Conservation (phyloP, 2,329 filamentous ascomycete species). For the Ophiostoma piceae region DNA sequence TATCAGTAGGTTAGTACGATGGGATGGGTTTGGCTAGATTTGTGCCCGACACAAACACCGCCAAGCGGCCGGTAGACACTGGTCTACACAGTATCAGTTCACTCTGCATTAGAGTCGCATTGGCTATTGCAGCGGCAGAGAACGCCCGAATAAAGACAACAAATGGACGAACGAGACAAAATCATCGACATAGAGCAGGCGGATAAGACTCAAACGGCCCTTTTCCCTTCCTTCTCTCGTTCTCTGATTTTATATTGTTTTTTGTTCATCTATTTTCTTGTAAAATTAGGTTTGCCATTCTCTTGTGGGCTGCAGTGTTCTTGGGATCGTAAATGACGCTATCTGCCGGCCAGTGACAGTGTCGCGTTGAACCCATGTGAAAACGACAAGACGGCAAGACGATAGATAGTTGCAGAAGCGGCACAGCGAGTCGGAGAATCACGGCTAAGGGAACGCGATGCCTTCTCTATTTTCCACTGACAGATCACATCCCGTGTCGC, state of each 20-base stretch:
- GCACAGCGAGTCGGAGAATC: constrained; percentile 1
- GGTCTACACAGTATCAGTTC: not conserved
- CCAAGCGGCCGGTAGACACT: not conserved
- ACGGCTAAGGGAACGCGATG: not conserved
- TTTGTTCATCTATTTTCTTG: not conserved
- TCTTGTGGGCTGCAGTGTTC: not conserved
- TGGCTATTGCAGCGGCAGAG: not conserved
- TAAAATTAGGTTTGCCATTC: not conserved
- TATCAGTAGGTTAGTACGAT: not conserved
- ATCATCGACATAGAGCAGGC: not conserved
- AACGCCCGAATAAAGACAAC: not conserved
- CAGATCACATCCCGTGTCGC: not conserved
- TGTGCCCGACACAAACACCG: not conserved
- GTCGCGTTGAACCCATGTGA: constrained; percentile 8
- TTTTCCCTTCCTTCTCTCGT: not conserved
- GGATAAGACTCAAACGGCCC: not conserved
- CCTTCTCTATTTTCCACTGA: not conserved
- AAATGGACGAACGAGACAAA: not conserved
- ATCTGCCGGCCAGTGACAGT: not conserved
- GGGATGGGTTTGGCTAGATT: not conserved
- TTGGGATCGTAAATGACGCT: not conserved
- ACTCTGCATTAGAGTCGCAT: not conserved
- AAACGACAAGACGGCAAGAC: not conserved
- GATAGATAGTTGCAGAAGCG: not conserved
- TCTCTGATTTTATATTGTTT: not conserved